Conservation (phyloP, 352 stramenopile species). For the Phytophthora megakarya region DNA sequence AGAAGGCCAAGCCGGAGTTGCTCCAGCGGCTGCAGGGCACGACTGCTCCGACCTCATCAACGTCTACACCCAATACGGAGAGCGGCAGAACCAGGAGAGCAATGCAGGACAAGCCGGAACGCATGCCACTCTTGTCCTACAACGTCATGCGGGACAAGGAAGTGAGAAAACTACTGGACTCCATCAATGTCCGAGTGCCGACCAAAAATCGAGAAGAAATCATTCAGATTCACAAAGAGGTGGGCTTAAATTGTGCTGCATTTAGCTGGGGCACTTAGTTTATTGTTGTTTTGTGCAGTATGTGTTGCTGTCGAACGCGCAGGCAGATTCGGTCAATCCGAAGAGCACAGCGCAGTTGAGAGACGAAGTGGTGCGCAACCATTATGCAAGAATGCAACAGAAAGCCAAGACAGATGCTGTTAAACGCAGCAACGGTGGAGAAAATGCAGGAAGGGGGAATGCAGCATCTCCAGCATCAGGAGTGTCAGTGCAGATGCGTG, state of each 20-base stretch:
- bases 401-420: constrained; percentile 52
- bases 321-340: constrained; percentile 79
- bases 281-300: constrained; percentile 48
- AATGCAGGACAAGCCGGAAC: constrained; percentile 48
- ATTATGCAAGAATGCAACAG: constrained; percentile 66
- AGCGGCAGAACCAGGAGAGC: constrained; percentile 25
- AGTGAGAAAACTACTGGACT: constrained; percentile 72
- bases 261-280: neutral
- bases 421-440: constrained; percentile 28
- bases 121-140: constrained; percentile 82
- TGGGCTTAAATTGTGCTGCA: constrained; percentile 24
- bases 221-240: constrained; percentile 90
- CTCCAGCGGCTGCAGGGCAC: constrained; percentile 44
- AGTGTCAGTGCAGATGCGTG: constrained; percentile 65
- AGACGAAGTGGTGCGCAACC: constrained; percentile 73
- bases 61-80: constrained; percentile 32
- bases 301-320: constrained; percentile 76
- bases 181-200: constrained; percentile 59
- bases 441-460: constrained; percentile 32
- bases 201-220: constrained; percentile 84
- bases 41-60: constrained; percentile 4
- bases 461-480: constrained; percentile 37
- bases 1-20: constrained; percentile 71
- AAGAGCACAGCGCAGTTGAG: constrained; percentile 67
- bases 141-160: constrained; percentile 89